Evolutionary conservation across 768 basidiomycete genomes (phyloP).

Genomic region (Coprinellus micaceus): DNA sequence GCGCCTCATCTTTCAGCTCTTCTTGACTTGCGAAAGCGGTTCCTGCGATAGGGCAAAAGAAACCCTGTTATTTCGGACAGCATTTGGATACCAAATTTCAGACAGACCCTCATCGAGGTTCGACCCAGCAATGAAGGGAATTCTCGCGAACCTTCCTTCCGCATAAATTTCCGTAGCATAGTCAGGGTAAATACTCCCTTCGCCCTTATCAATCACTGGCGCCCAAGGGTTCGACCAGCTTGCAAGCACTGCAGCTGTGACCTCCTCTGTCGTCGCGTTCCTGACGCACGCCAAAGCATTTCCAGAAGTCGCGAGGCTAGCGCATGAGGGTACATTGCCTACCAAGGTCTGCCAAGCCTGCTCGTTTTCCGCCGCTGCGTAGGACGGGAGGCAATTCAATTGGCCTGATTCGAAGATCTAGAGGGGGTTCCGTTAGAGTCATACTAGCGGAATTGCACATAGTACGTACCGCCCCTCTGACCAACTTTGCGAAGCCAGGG

Average conservation of each 20-base stretch:
- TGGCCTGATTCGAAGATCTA: conserved; percentile 43
- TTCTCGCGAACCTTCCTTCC: conserved; percentile 23
- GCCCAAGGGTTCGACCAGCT: conserved; percentile 18
- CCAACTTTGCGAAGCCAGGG: conserved; percentile 28
- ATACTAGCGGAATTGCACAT: not conserved
- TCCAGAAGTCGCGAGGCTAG: conserved; percentile 17
- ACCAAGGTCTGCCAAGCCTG: conserved; percentile 39
- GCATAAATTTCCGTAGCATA: conserved; percentile 31
- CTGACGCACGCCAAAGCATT: conserved; percentile 35
- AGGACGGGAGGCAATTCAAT: conserved; percentile 31
- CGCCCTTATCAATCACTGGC: conserved; percentile 39
- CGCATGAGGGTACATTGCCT: conserved; percentile 31
- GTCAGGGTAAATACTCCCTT: conserved; percentile 36
- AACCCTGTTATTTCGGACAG: not conserved
- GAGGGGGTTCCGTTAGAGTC: not conserved
- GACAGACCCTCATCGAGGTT: conserved; percentile 42
- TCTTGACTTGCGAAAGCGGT: conserved; percentile 30
- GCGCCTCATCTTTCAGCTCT: conserved; percentile 21
- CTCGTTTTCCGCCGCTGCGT: conserved; percentile 28
- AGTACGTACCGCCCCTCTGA: conserved; percentile 28
- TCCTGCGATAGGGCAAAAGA: conserved; percentile 18
- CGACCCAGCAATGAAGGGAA: conserved; percentile 46
- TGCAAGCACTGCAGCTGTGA: conserved; percentile 18
- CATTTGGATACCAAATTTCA: not conserved
- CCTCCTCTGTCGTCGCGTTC: conserved; percentile 20